Conservation (phyloP, 1,284 basidiomycete genomes). For the Xerocomus nothofagi region DNA sequence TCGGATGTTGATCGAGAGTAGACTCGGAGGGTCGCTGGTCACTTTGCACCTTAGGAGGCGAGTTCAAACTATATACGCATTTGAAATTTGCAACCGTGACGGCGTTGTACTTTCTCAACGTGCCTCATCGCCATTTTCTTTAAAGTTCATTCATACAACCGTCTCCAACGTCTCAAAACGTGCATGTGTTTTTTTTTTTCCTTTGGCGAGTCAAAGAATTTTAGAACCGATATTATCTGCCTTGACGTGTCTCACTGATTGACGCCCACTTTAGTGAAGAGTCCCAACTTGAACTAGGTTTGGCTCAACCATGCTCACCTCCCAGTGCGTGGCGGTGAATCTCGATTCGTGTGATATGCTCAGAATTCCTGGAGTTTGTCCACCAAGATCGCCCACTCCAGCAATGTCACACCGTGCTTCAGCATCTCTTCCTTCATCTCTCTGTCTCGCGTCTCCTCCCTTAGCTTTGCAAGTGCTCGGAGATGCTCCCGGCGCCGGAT, state of each 20-base stretch:
- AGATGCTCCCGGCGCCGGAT: conserved; percentile 60
- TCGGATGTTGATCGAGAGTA: too few species aligned
- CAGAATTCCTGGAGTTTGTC: conserved; percentile 44
- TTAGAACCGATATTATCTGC: background rate
- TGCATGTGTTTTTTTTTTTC: too few species aligned
- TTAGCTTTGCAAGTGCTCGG: conserved; percentile 55
- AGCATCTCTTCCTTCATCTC: conserved; percentile 68
- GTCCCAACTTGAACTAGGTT: background rate
- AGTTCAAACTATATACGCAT: too few species aligned
- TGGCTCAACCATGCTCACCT: conserved; percentile 6
- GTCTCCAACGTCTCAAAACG: background rate
- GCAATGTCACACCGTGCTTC: conserved; percentile 60
- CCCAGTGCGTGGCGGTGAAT: background rate
- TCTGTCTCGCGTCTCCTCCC: conserved; percentile 61
- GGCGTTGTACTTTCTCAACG: too few species aligned
- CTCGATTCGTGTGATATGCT: background rate
- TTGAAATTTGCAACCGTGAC: too few species aligned
- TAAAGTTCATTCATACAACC: background rate
- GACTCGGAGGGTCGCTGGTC: too few species aligned
- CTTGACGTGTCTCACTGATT: background rate
- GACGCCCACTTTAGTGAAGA: background rate
- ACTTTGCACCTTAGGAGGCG: too few species aligned
- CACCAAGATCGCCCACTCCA: conserved; percentile 77
- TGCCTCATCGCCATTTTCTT: too few species aligned
- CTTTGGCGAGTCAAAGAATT: background rate